phyloP scores from a whole-genome alignment of 164 flowering plant genomes.

The Vitis cinerea region DNA sequence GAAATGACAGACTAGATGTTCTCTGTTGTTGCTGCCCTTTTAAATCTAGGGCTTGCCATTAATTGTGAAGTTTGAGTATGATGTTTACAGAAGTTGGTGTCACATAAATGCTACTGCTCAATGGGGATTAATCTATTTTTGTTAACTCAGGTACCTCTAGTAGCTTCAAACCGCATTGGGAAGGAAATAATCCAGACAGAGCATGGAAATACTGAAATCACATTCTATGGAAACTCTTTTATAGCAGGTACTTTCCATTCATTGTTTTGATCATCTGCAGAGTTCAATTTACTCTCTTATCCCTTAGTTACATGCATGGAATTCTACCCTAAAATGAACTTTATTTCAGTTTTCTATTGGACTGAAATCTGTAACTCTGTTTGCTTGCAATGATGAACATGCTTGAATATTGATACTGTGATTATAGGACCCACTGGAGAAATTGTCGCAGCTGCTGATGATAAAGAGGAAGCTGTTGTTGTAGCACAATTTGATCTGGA shows the following conservation, averaged over 20 bases:
- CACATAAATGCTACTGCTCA: neutral
- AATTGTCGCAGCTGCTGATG: constrained; percentile 73
- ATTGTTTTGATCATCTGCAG: neutral
- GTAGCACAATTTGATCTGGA: constrained; percentile 82
- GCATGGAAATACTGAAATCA: constrained; percentile 86
- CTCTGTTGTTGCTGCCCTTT: too few species aligned
- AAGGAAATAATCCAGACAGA: constrained; percentile 85
- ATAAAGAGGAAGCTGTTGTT: constrained; percentile 78
- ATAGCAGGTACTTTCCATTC: constrained; percentile 65
- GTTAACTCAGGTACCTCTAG: constrained; percentile 76
- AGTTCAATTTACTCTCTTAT: neutral
- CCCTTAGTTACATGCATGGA: neutral
- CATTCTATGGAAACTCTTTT: constrained; percentile 93
- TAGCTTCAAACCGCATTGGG: constrained; percentile 93
- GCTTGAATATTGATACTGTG: constrained; percentile 1
- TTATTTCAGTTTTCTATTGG: neutral
- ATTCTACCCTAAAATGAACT: neutral
- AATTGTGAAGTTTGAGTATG: neutral
- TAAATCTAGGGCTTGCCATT: neutral
- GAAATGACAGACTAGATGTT: too few species aligned
- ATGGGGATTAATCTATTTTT: neutral
- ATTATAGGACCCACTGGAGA: constrained; percentile 89
- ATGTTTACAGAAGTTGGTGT: neutral
- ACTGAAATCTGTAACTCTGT: too few species aligned
- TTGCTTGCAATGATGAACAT: neutral